Conservation (phyloP, 306 rosid species). For the Inga leiocalycina region DNA sequence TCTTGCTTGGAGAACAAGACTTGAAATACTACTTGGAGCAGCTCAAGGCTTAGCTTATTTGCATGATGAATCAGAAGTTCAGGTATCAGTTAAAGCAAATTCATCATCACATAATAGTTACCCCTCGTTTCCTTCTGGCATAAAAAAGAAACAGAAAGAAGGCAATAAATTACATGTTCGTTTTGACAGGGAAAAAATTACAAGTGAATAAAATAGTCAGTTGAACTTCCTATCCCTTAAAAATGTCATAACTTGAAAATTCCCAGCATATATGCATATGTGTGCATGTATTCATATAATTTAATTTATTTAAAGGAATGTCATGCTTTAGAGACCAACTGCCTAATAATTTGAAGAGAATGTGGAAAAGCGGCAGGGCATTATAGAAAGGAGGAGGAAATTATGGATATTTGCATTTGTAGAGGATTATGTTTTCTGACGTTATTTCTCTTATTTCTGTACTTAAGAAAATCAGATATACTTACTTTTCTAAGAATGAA, state of each 20-base stretch:
- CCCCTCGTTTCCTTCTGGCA: not conserved
- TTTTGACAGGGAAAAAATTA: not conserved
- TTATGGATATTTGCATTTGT: not conserved
- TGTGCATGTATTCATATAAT: not conserved
- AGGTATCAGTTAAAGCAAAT: slow-evolving; percentile 47
- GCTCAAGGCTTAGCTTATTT: slow-evolving; percentile 79
- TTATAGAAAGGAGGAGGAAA: not conserved
- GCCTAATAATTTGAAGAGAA: not conserved
- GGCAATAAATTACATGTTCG: not conserved
- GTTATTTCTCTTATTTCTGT: not conserved
- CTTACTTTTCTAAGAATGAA: not conserved
- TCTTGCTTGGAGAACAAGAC: slow-evolving; percentile 72
- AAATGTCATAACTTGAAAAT: not conserved
- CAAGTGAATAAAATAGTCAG: not conserved
- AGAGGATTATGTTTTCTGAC: not conserved
- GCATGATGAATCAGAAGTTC: slow-evolving; percentile 83
- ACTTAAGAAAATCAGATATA: not conserved
- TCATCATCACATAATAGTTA: slow-evolving; percentile 5
- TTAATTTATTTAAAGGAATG: not conserved
- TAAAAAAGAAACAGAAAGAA: not conserved
- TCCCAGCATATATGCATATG: not conserved
- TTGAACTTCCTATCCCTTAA: not conserved
- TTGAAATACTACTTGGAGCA: slow-evolving; percentile 68
- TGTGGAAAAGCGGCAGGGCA: not conserved
- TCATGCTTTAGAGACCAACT: not conserved